These are phyloP conservation scores for Oryza brachyantha DNA, from an alignment of 176 grass and related monocot genomes.

Conservation along the genomic window DNA sequence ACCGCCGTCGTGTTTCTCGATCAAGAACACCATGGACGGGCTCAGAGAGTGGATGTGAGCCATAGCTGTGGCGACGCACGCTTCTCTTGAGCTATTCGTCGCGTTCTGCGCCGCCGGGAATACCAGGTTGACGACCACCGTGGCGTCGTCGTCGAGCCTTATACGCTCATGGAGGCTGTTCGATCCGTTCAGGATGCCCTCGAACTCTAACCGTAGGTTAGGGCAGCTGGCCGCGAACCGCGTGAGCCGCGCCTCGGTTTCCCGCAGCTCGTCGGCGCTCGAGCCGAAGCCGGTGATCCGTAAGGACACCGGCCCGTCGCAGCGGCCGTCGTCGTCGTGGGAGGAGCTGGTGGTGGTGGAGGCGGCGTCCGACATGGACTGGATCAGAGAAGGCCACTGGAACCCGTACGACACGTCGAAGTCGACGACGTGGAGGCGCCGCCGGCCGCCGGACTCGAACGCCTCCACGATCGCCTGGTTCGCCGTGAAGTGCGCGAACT, in stretches of 20 bases:
- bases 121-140: conserved; percentile 69
- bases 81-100: conserved; percentile 27
- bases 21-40: conserved; percentile 62
- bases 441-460: conserved; percentile 42
- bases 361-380: conserved; percentile 63
- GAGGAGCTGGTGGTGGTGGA: neutral
- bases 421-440: conserved; percentile 65
- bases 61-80: conserved; percentile 21
- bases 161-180: neutral
- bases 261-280: conserved; percentile 49
- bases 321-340: neutral
- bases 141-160: conserved; percentile 35
- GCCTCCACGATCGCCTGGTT: conserved; percentile 94
- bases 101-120: conserved; percentile 41
- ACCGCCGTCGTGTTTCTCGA: conserved; percentile 33
- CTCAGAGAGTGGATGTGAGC: conserved; percentile 41
- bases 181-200: conserved; percentile 39
- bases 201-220: conserved; percentile 67
- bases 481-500: conserved; percentile 89
- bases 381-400: conserved; percentile 93
- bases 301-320: conserved; percentile 38
- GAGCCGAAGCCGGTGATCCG: conserved; percentile 60
- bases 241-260: conserved; percentile 51
- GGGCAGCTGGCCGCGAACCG: conserved; percentile 52
- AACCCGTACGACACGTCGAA: conserved; percentile 80